Base-by-base conservation (phyloP, 2,329 filamentous ascomycete species). In the Penicillium sp. region DNA sequence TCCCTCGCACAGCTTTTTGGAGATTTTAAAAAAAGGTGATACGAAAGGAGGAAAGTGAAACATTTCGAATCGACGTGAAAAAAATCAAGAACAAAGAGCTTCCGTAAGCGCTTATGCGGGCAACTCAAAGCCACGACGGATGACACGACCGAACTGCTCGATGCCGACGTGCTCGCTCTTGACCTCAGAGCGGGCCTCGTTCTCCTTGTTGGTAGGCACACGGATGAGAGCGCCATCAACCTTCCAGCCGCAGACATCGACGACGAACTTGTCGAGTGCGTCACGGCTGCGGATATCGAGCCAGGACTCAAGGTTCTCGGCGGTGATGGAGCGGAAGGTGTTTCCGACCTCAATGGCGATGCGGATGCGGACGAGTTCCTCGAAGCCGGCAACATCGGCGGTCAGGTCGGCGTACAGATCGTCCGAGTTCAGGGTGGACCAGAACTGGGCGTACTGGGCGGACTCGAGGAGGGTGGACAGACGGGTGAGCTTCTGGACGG, bases 331-430 rank as follows among this genome's bases (percentile, higher is more conserved):
- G 59, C 90, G 84, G 75, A 88, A 91, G 19, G 88, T 83, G 75
- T 92, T 88, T 66, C 89, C 89, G 63, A 97, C 86, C 56, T 95
- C 90, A 43, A 88, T 85, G 50, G 91, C 92, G 71, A 99, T 97
- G 67, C 90, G 86, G 64, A 95, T 84, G 63, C 94, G 88, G 79
- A 99, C 88, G 57, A 93, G 80, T 73, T 97, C 93, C 81, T 99
- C 94, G 73, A 99, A 99, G 37, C 92, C 94, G 43, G 87, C 84
- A 50, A 97, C 92, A 69, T 99, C 95, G 67, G 93, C 94, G 57
- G 93, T 91, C 65, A 99, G 80, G 73, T 99, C 94, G 58, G 93
- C 92, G 78, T 96, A 97, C 55, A 97, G 83, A 75, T 99, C 94
- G 72, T 99, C 93, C 56, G 86, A 89, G 80, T 97, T 91, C 56